Conservation (phyloP, 192 early-diverging fungal genomes). For the Mortierella alpina region DNA sequence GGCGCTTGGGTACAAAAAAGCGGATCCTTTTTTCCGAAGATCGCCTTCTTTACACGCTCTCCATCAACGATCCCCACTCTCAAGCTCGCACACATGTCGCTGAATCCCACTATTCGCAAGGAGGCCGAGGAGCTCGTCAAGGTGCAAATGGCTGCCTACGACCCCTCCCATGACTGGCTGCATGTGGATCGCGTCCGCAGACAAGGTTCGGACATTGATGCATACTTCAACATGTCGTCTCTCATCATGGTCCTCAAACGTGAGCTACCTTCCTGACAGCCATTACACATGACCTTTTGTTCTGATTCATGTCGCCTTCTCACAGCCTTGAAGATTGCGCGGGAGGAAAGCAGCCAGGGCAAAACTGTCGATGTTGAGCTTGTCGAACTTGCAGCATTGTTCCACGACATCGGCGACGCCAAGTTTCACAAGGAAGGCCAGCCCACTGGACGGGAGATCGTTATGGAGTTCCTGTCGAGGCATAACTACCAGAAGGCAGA, state of each 20-base stretch:
- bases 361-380: slow-evolving; percentile 61
- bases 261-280: not conserved
- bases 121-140: slow-evolving; percentile 66
- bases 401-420: slow-evolving; percentile 77
- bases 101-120: slow-evolving; percentile 27
- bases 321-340: slow-evolving; percentile 59
- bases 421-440: slow-evolving; percentile 67
- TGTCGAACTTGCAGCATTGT: slow-evolving; percentile 73
- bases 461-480: slow-evolving; percentile 54
- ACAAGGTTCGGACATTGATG: slow-evolving; percentile 50
- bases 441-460: slow-evolving; percentile 61
- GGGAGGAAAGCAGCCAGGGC: slow-evolving; percentile 33
- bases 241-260: not conserved
- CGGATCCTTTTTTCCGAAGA: not conserved
- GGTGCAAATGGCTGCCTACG: slow-evolving; percentile 71
- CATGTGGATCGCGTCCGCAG: slow-evolving; percentile 76
- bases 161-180: slow-evolving; percentile 77
- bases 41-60: not conserved
- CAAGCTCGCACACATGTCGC: slow-evolving; percentile 5
- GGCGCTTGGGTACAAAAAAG: not conserved
- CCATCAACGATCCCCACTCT: not conserved
- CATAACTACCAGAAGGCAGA: slow-evolving; percentile 57
- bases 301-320: not conserved
- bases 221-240: not conserved
- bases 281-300: not conserved